Evolutionary conservation across 2,329 filamentous ascomycete species (phyloP), one percentile per base, ranked within the genome.

Genomic region (Fusarium sp.): DNA sequence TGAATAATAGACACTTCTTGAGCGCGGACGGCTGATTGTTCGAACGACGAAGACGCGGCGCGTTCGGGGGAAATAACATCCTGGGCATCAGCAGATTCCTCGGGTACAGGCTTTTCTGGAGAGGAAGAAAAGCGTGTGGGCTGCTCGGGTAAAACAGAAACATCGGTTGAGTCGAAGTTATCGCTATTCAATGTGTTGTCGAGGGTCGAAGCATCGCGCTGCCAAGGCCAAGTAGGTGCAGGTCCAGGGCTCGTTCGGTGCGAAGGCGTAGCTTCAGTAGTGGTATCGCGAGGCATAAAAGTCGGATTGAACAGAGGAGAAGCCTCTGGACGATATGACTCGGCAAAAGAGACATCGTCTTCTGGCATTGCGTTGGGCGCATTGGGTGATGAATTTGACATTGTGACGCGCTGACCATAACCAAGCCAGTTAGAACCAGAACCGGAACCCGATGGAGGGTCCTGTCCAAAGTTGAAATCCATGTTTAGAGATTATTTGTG

Each of bases 291-390:
- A 27, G 69, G 30, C 12, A 61, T 24, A 25, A 65, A 65, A 12
- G 64, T 27, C 2, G 72, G 66, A 18, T 75, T 75, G 52, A 75
- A 75, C 8, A 75, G 41, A 22, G 73, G 73, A 4, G 73, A 75
- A 2, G 61, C 48, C 37, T 75, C 73, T 27, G 69, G 73, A 12
- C 65, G 63, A 56, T 68, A 75, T 1, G 73, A 75, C 24, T 75
- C 73, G n/a, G 73, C 71, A 30, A 75, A 75, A n/a, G 71, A 73
- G 14, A 49, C 24, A 25, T 75, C 71, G 14, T 75, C 73, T 4
- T 65, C 63, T 3, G 57, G 61, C 51, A 70, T 42, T 6, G 42
- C 47, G 41, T 63, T 62, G 10, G 71, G 62, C 30, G 54, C 60
- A 56, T 53, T 54, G 16, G 67, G 69, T n/a, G 72, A 73, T 9